Percentiles rank a stretch among this genome's conserved stretches.
Evolutionary conservation across 1,284 basidiomycete genomes (phyloP).

Genomic region (Agaricales sp.): DNA sequence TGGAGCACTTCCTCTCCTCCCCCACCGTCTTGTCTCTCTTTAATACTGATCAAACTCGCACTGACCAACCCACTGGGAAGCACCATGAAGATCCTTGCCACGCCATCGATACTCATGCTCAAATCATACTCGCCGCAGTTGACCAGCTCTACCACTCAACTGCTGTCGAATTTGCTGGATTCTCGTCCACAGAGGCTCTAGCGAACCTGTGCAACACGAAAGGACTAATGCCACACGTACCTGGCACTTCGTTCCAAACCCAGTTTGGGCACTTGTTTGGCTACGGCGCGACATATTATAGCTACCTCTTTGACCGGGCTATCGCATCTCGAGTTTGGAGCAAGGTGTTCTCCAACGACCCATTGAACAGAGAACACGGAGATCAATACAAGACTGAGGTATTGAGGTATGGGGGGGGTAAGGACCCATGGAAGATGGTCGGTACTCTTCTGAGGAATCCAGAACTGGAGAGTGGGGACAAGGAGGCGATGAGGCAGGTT

Average conservation of each 20-base stretch:
- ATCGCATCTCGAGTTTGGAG: constrained; percentile 89
- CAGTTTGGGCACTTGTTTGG: constrained; percentile 95
- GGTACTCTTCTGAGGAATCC: constrained; percentile 62
- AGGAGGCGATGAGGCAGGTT: constrained; percentile 79
- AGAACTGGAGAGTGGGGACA: constrained; percentile 58
- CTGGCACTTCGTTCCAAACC: constrained; percentile 85
- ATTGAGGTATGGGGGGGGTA: constrained; percentile 78
- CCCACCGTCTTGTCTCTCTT: constrained; percentile 79
- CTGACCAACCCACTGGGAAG: constrained; percentile 35
- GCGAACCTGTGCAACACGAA: constrained; percentile 56
- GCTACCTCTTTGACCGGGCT: constrained; percentile 92
- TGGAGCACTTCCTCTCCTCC: constrained; percentile 94
- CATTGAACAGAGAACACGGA: constrained; percentile 55
- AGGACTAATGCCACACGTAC: constrained; percentile 74
- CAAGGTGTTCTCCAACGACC: constrained; percentile 59
- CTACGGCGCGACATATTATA: constrained; percentile 97
- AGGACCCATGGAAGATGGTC: constrained; percentile 92
- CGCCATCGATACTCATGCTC: constrained; percentile 81
- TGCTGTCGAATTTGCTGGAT: constrained; percentile 36
- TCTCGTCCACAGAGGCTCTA: constrained; percentile 66
- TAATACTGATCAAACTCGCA: constrained; percentile 33
- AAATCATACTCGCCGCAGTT: constrained; percentile 83
- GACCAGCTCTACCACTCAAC: constrained; percentile 90
- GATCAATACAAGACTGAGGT: constrained; percentile 76
- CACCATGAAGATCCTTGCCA: constrained; percentile 64